phyloP scores from a whole-genome alignment of 2,329 filamentous ascomycete genomes.

The Capronia americana region DNA sequence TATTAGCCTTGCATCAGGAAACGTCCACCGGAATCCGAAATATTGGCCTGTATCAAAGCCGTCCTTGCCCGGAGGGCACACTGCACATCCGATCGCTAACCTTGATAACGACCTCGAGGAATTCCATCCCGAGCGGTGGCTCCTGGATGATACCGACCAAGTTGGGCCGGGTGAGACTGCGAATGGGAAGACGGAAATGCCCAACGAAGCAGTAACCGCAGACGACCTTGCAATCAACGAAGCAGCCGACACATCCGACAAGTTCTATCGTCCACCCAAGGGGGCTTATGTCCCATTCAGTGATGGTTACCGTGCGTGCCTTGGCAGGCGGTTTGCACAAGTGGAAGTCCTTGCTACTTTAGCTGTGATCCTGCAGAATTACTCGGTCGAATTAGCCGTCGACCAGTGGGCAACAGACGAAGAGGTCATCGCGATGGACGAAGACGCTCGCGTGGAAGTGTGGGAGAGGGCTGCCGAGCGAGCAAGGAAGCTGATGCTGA shows the following conservation, averaged over 20 bases:
- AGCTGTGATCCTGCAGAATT: conserved; percentile 60
- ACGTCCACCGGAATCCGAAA: conserved; percentile 70
- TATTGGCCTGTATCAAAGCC: conserved; percentile 67
- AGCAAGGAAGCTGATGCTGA: conserved; percentile 59
- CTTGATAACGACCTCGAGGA: conserved; percentile 66
- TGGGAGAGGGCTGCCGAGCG: conserved; percentile 68
- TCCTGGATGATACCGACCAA: conserved; percentile 47
- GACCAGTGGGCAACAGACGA: conserved; percentile 63
- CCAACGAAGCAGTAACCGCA: conserved; percentile 36
- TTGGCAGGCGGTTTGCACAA: conserved; percentile 63
- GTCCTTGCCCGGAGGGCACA: conserved; percentile 48
- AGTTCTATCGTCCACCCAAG: conserved; percentile 63
- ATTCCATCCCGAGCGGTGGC: conserved; percentile 77
- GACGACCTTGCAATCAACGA: conserved; percentile 58
- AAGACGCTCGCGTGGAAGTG: conserved; percentile 55
- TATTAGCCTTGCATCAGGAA: conserved; percentile 63
- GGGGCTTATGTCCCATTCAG: conserved; percentile 64
- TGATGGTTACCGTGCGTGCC: conserved; percentile 61
- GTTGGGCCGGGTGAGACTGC: conserved; percentile 18
- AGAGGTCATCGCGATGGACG: conserved; percentile 60
- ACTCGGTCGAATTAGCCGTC: conserved; percentile 74
- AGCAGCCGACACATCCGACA: conserved; percentile 66
- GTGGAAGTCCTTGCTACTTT: conserved; percentile 62
- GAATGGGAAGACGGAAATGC: conserved; percentile 27
- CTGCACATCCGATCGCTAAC: conserved; percentile 43